phyloP scores from a whole-genome alignment of 441 rosid species.

The Brassica hybrid region DNA sequence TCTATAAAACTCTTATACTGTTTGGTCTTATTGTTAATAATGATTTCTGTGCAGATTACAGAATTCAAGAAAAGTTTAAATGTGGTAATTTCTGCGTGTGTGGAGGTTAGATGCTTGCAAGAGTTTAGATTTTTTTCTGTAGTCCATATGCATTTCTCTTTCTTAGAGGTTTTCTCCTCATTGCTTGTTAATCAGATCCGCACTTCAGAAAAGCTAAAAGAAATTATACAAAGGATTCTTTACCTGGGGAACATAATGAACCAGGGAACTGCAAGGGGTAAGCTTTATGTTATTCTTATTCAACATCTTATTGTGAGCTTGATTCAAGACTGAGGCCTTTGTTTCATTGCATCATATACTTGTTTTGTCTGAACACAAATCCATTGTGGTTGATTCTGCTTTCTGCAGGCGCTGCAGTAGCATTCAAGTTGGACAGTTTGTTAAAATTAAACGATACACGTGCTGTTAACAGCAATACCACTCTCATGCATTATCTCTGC shows the following conservation, averaged over 20 bases:
- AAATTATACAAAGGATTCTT: constrained; percentile 90
- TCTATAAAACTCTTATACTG: not conserved
- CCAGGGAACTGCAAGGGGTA: constrained; percentile 99
- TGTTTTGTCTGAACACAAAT: constrained; percentile 21
- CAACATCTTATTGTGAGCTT: constrained; percentile 21
- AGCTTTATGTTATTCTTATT: constrained; percentile 26
- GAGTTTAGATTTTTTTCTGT: constrained; percentile 30
- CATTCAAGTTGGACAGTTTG: constrained; percentile 97
- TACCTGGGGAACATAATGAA: constrained; percentile 86
- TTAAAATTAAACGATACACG: constrained; percentile 92
- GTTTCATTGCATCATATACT: constrained; percentile 19
- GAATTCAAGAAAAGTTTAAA: constrained; percentile 85
- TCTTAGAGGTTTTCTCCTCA: constrained; percentile 29
- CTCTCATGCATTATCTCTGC: constrained; percentile 98
- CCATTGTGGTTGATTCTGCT: constrained; percentile 30
- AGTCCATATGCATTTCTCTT: constrained; percentile 25
- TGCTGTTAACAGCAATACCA: constrained; percentile 89
- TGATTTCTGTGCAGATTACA: constrained; percentile 54
- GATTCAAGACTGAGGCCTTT: not conserved
- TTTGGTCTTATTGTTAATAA: constrained; percentile 8
- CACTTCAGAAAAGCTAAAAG: constrained; percentile 78
- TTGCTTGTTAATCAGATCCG: constrained; percentile 70
- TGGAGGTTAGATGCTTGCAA: constrained; percentile 63
- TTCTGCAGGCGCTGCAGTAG: constrained; percentile 88
- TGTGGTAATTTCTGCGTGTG: constrained; percentile 81